phyloP scores from a whole-genome alignment of 2,329 filamentous ascomycete species.

The Hymenoscyphus linearis region DNA sequence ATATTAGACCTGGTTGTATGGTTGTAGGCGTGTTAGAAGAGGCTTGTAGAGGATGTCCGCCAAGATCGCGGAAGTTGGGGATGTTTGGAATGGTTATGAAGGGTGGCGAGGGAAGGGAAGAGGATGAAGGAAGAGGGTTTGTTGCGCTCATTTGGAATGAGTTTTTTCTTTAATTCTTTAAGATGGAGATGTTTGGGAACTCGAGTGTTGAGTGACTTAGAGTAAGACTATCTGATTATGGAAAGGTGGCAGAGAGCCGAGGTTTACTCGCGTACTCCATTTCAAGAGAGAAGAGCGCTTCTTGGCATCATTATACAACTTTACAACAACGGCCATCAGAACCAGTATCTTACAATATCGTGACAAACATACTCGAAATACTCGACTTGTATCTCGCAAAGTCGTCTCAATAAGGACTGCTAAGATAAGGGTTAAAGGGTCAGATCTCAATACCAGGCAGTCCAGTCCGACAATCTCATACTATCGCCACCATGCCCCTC shows the following conservation, averaged over 20 bases:
- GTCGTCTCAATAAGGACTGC: neutral
- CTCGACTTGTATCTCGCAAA: neutral
- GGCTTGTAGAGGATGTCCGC: constrained; percentile 47
- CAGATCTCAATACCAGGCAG: too few relatives aligned
- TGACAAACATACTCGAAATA: neutral
- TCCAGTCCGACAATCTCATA: neutral
- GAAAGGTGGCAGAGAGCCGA: neutral
- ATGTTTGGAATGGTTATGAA: constrained; percentile 52
- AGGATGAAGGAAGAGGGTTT: neutral
- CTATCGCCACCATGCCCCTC: constrained; percentile 24
- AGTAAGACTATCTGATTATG: neutral
- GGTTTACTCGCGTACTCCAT: neutral
- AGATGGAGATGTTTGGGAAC: neutral
- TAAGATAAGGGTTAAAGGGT: too few relatives aligned
- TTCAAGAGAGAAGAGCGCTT: neutral
- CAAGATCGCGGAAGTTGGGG: constrained; percentile 64
- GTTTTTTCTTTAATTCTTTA: neutral
- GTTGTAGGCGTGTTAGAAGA: constrained; percentile 39
- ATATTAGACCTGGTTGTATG: constrained; percentile 43
- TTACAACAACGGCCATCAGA: neutral
- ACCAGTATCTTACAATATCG: neutral
- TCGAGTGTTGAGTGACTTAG: too few relatives aligned
- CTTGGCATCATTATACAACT: neutral
- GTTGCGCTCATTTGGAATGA: constrained; percentile 8
- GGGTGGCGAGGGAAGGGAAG: constrained; percentile 37